Evolutionary conservation across 2,329 filamentous ascomycete species (phyloP), one percentile per base, ranked within the genome.

Genomic region (Hypoxylon sp.): DNA sequence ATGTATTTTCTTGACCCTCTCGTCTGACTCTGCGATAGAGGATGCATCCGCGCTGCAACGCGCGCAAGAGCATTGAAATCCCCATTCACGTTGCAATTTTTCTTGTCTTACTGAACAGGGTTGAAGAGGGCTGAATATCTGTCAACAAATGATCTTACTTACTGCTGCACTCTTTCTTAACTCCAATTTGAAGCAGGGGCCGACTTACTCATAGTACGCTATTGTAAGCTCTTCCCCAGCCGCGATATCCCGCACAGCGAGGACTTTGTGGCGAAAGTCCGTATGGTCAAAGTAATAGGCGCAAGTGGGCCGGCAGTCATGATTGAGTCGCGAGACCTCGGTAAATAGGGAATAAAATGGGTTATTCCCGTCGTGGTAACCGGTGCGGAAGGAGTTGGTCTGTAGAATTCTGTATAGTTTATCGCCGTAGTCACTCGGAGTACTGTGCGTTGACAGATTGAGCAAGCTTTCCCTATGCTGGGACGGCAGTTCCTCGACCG

Each of bases 171-270:
- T 19, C 23, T 43, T 13, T 19, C 13, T 14, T 19, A 28, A 9
- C 10, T 9, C 9, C 10, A 28, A 1, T 21, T 13, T 21, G 9
- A 58, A 2, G 32, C 3, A 46, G 9, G 14, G 13, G n/a, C 2
- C 9, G 11, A 50, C 75, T 72, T 56, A 76, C 73, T 80, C 78
- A n/a, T 78, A 79, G 71, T 82, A 82, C 21, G 78, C 77, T 32
- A 82, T 75, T 6, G 80, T 82, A 7, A 83, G 75, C 67, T 83
- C 81, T 65, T 83, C 81, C 0, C 80, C 81, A 1, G 75, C 74
- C 10, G 72, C 58, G 36, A 83, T 80, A 41, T 80, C 78, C 13
- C 78, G 71, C 0, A 79, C 76, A 1, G 81, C 80, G 30, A 78
- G 75, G 6, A 81, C 76, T 10, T 77, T 76, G 23, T 82, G 80